These are phyloP conservation scores for Cytospora piceae DNA, from an alignment of 2,329 filamentous ascomycete genomes.

Conservation along the genomic window DNA sequence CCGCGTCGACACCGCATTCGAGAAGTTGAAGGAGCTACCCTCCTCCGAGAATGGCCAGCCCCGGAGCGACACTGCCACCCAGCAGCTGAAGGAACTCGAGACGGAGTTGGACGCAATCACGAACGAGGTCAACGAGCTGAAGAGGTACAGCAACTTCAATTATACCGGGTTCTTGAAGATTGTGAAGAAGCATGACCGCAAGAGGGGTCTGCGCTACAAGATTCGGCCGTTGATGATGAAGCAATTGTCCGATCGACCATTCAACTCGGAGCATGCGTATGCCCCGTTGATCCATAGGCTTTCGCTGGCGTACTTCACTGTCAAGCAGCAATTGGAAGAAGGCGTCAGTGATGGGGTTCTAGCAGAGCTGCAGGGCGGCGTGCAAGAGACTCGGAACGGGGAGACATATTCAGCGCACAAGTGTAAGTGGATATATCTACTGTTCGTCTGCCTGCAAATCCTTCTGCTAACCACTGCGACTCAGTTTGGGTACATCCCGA, in stretches of 20 bases:
- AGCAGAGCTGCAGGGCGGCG: conserved; percentile 27
- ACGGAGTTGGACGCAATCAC: conserved; percentile 84
- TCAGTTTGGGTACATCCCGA: conserved; percentile 93
- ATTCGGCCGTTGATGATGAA: conserved; percentile 91
- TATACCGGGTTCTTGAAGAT: conserved; percentile 98
- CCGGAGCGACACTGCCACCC: conserved; percentile 53
- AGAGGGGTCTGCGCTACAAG: conserved; percentile 82
- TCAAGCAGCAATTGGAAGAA: conserved; percentile 79
- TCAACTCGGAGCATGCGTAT: conserved; percentile 91
- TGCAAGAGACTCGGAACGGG: conserved; percentile 58
- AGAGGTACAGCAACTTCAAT: conserved; percentile 94
- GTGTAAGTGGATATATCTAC: conserved; percentile 56
- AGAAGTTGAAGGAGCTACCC: conserved; percentile 80
- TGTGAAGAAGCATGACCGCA: conserved; percentile 98
- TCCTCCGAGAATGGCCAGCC: conserved; percentile 60
- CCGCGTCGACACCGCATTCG: conserved; percentile 59
- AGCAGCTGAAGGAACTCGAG: conserved; percentile 71
- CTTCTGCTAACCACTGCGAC: conserved; percentile 38
- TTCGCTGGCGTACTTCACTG: conserved; percentile 94
- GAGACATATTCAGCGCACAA: conserved; percentile 86
- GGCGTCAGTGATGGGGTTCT: conserved; percentile 36
- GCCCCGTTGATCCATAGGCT: conserved; percentile 87
- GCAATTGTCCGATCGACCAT: conserved; percentile 82
- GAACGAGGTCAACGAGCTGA: conserved; percentile 88
- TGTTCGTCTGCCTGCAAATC: not conserved